A percentile compares a stretch with the other conserved stretches of the same genome.
These are phyloP conservation scores for Tetrapisispora pingtungensis DNA, from an alignment of 805 yeast species.

Conservation along the genomic window DNA sequence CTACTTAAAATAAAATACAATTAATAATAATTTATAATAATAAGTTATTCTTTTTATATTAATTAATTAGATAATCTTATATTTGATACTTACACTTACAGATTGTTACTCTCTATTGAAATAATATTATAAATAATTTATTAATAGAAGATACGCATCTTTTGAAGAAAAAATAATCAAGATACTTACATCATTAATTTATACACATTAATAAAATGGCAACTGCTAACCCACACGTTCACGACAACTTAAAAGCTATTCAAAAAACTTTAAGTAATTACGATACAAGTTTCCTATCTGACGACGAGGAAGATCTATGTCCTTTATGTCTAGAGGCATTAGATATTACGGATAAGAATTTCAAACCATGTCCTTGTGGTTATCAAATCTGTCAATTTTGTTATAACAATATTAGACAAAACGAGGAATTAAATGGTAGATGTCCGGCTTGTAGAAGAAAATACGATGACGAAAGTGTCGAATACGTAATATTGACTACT, in stretches of 20 bases:
- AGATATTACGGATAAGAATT: conserved; percentile 92
- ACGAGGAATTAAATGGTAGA: conserved; percentile 88
- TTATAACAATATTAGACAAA: conserved; percentile 89
- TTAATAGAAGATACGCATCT: too few relatives aligned
- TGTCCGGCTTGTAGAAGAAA: conserved; percentile 97
- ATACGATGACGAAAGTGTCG: conserved; percentile 88
- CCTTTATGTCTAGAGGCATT: conserved; percentile 97
- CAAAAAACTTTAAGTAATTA: conserved; percentile 25
- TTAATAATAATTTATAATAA: too few relatives aligned
- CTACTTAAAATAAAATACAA: not conserved
- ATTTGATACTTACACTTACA: too few relatives aligned
- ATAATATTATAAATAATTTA: too few relatives aligned
- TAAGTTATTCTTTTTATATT: too few relatives aligned
- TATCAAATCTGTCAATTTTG: conserved; percentile 98
- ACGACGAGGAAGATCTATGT: conserved; percentile 36
- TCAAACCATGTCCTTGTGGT: conserved; percentile 99
- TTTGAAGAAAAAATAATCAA: too few relatives aligned
- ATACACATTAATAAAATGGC: conserved; percentile 9
- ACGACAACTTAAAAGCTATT: conserved; percentile 24
- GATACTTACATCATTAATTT: too few relatives aligned
- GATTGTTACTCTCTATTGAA: too few relatives aligned
- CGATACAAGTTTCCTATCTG: conserved; percentile 28
- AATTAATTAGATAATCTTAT: too few relatives aligned
- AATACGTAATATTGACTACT: conserved; percentile 68
- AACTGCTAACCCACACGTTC: conserved; percentile 18